These are phyloP conservation scores for Lasiosphaeria ovina DNA, from an alignment of 495 filamentous ascomycete genomes.

Conservation along the genomic window DNA sequence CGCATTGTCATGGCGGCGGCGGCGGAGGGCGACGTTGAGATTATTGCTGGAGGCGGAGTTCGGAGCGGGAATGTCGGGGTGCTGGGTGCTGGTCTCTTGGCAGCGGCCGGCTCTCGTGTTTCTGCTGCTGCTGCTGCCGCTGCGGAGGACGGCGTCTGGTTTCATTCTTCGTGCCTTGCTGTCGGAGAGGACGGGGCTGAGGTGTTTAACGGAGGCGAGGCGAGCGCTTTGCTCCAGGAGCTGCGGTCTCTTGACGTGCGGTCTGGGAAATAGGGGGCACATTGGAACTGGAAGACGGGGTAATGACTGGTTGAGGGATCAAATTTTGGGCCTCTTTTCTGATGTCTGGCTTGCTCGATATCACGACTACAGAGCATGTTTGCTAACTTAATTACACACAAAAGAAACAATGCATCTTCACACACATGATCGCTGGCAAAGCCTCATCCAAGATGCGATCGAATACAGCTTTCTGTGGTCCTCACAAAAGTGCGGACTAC, in stretches of 20 bases:
- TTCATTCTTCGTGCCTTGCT: background rate
- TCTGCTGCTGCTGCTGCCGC: background rate
- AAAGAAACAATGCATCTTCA: too few relatives aligned
- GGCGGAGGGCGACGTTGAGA: conserved; percentile 22
- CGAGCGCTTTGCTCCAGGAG: background rate
- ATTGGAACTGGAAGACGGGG: background rate
- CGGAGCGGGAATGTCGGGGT: conserved; percentile 29
- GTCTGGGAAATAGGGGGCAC: background rate
- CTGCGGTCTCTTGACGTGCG: background rate
- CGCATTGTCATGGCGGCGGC: conserved; percentile 22
- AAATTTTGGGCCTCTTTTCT: too few relatives aligned
- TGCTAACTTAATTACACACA: too few relatives aligned
- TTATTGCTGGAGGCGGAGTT: conserved; percentile 45
- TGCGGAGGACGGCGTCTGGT: background rate
- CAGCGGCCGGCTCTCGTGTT: background rate
- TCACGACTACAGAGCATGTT: too few relatives aligned
- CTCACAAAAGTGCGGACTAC: too few relatives aligned
- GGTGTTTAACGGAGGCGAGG: background rate
- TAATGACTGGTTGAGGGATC: too few relatives aligned
- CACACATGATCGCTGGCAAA: too few relatives aligned
- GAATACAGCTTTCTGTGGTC: too few relatives aligned
- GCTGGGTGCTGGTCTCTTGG: conserved; percentile 13
- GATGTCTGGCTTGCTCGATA: too few relatives aligned
- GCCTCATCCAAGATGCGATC: too few relatives aligned
- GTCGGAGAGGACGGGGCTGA: background rate